Conservation (phyloP, 2,329 filamentous ascomycete species). For the Xylariaceae sp. region DNA sequence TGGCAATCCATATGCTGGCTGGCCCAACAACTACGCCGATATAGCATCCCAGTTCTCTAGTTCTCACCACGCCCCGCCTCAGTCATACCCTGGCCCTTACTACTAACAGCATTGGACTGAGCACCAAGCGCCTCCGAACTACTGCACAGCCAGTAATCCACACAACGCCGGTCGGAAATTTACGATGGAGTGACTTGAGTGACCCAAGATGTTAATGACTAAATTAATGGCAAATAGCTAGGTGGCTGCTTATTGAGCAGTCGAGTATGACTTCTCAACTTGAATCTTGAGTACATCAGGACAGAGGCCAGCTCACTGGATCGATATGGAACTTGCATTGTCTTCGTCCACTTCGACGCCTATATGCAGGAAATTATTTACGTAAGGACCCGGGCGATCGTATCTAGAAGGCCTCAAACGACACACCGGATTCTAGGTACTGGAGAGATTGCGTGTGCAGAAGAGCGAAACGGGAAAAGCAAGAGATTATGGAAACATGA, state of each 20-base stretch:
- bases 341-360: background rate
- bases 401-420: background rate
- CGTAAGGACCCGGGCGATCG: background rate
- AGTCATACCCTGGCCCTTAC: constrained; percentile 16
- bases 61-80: constrained; percentile 12
- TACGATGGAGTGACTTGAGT: background rate
- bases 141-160: background rate
- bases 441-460: background rate
- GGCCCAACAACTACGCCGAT: constrained; percentile 24
- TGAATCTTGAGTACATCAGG: background rate
- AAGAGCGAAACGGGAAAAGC: background rate
- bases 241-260: background rate
- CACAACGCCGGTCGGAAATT: background rate
- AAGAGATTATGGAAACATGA: background rate
- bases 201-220: background rate
- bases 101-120: constrained; percentile 6
- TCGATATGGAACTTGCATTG: background rate
- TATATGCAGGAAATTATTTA: background rate
- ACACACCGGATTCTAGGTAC: background rate
- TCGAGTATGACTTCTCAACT: background rate
- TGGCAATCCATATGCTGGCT: constrained; percentile 23
- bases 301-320: background rate
- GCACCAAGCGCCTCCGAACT: background rate
- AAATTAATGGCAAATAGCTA: background rate
- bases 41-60: constrained; percentile 13